phyloP scores from a whole-genome alignment of 2,329 filamentous ascomycete genomes.

The Colletotrichum filicis region DNA sequence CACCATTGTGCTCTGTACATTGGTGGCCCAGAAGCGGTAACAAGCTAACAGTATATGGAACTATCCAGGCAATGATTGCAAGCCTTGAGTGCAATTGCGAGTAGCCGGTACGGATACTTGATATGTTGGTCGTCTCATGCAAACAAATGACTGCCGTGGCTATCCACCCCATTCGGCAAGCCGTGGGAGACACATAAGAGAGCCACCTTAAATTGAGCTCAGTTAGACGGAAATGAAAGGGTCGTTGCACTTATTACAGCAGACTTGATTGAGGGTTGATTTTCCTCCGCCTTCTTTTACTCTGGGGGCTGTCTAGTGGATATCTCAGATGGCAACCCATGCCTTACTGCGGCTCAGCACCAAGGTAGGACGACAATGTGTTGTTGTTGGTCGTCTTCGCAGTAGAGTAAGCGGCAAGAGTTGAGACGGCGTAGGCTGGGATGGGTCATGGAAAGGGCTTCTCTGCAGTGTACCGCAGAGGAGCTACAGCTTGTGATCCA shows the following conservation, averaged over 20 bases:
- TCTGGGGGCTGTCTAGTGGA: slow-evolving; percentile 1
- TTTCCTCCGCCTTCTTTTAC: background rate
- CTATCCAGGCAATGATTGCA: slow-evolving; percentile 13
- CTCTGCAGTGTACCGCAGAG: background rate
- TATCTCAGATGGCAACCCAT: background rate
- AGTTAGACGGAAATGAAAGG: slow-evolving; percentile 1
- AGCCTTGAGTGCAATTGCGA: background rate
- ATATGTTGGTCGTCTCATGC: background rate
- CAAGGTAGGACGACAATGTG: background rate
- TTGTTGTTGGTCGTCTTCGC: background rate
- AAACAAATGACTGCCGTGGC: slow-evolving; percentile 8
- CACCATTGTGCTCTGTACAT: background rate
- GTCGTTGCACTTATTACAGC: slow-evolving; percentile 8
- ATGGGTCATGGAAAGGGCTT: background rate
- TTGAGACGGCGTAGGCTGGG: slow-evolving; percentile 3
- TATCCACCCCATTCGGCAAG: background rate
- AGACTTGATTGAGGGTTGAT: background rate
- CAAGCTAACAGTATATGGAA: background rate
- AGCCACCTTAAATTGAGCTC: background rate
- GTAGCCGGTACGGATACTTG: background rate
- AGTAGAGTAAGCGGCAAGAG: background rate
- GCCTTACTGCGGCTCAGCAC: background rate
- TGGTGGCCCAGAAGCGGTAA: slow-evolving; percentile 3
- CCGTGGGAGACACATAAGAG: background rate
- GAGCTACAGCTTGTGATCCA: background rate